Evolutionary conservation across 352 stramenopile genomes (phyloP).

Genomic region (Phytophthora tentaculata): DNA sequence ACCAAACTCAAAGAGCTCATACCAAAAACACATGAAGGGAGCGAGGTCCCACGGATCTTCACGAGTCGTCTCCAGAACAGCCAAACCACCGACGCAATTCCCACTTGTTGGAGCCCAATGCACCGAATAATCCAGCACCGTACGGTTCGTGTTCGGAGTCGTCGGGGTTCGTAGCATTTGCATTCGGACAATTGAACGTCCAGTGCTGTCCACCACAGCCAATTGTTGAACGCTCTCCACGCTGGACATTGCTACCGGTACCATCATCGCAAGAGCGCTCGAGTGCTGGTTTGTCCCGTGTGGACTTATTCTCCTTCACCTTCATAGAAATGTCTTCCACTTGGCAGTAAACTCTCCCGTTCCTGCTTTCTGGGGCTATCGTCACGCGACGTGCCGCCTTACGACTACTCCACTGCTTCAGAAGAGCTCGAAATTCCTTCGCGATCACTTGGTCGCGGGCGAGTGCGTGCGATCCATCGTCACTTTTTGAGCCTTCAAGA

Average conservation of each 20-base stretch:
- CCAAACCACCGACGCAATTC: neutral
- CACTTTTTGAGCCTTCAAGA: slow-evolving; percentile 7
- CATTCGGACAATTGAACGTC: too few relatives aligned
- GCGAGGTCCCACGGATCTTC: neutral
- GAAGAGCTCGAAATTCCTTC: slow-evolving; percentile 32
- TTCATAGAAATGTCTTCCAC: slow-evolving; percentile 24
- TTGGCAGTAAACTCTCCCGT: slow-evolving; percentile 21
- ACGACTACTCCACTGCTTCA: slow-evolving; percentile 30
- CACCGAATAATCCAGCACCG: too few relatives aligned
- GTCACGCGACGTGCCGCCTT: slow-evolving; percentile 24
- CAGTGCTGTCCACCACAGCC: too few relatives aligned
- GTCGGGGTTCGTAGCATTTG: too few relatives aligned
- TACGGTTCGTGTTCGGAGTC: too few relatives aligned
- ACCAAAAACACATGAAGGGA: slow-evolving; percentile 9
- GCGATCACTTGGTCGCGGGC: slow-evolving; percentile 26
- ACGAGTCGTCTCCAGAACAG: neutral
- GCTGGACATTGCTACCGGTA: too few relatives aligned
- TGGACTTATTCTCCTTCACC: neutral
- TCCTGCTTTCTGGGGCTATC: slow-evolving; percentile 19
- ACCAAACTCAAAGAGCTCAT: too few relatives aligned
- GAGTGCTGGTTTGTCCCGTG: slow-evolving; percentile 16
- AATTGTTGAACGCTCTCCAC: too few relatives aligned
- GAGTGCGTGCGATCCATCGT: slow-evolving; percentile 9
- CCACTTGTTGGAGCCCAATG: neutral
- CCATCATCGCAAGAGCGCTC: too few relatives aligned